phyloP scores from a whole-genome alignment of 495 filamentous ascomycete genomes.

The Aspergillus bertholletiae region DNA sequence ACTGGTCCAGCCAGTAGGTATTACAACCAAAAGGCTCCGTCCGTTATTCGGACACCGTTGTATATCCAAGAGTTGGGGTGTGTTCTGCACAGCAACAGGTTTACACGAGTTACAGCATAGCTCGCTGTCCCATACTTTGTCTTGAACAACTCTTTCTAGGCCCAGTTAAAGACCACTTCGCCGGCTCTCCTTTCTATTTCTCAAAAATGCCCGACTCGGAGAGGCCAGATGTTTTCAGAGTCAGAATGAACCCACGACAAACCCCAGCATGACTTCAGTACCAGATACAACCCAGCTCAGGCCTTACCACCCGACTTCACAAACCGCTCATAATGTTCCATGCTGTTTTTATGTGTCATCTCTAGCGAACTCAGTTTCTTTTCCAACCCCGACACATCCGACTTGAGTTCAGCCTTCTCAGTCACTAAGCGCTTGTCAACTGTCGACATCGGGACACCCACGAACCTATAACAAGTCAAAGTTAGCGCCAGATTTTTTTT shows the following conservation, averaged over 20 bases:
- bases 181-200: too few relatives aligned
- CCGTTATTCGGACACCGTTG: too few relatives aligned
- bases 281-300: slow-evolving; percentile 14
- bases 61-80: too few relatives aligned
- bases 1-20: too few relatives aligned
- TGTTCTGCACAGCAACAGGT: too few relatives aligned
- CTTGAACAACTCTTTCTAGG: too few relatives aligned
- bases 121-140: too few relatives aligned
- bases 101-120: too few relatives aligned
- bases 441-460: slow-evolving; percentile 64
- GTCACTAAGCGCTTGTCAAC: slow-evolving; percentile 72
- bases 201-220: background rate
- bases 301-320: slow-evolving; percentile 52
- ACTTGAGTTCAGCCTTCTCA: slow-evolving; percentile 72
- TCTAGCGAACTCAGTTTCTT: slow-evolving; percentile 95
- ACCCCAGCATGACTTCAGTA: background rate
- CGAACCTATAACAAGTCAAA: slow-evolving; percentile 65
- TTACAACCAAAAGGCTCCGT: too few relatives aligned
- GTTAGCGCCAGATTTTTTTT: background rate
- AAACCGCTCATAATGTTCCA: slow-evolving; percentile 84
- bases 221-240: background rate
- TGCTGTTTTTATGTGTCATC: slow-evolving; percentile 89
- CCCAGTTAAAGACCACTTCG: too few relatives aligned
- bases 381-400: slow-evolving; percentile 72
- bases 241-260: background rate